Evolutionary conservation across 345 rosid species (phyloP), one percentile per base, ranked within the genome.

Genomic region (Syzygium oleosum): DNA sequence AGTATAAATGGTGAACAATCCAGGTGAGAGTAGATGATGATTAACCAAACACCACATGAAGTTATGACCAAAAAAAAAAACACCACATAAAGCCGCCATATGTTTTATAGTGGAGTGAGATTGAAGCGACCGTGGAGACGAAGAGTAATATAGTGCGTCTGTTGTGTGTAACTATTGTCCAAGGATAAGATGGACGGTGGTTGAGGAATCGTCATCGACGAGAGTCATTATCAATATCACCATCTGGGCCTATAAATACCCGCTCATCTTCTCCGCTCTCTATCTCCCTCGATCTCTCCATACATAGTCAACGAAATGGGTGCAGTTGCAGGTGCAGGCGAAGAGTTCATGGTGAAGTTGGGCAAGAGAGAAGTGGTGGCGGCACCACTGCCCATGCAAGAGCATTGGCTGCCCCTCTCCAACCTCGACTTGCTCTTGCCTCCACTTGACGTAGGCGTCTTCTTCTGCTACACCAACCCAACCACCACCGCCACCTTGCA

Each of bases 341-440:
- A 29, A 31, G 87, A 55, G 85, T 73, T 89, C 34, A 92, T 25
- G 84, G 89, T 38, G 73, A 91, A 86, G 10, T 86, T 93, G 88
- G 89, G 63, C 65, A 92, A 88, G 92, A 90, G 85, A 86, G 96
- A 94, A 83, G 86, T 92, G 87, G 95, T 97, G 90, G 92, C 98
- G 22, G 92, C 99, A 12, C 91, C 87, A 84, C 91, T 94, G 9
- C 98, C 98, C 43, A 56, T 93, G 86, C 98, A 94, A 86, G 92
- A 94, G 83, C 98, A 95, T 68, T 94, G 98, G 98, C 93, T 97
- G 56, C 98, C 97, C 12, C 91, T 93, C 85, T 96, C 99, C 31
- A 97, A 96, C 94, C 95, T 97, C 7, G 99, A 97, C 93, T 89
- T 97, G 89, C 93, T 96, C 53, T 91, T 97, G 51, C 99, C 99